A percentile compares a stretch with the other conserved stretches of the same genome.
These are phyloP conservation scores for Aspergillus intermedius DNA, from an alignment of 2,329 filamentous ascomycete species.

Conservation along the genomic window DNA sequence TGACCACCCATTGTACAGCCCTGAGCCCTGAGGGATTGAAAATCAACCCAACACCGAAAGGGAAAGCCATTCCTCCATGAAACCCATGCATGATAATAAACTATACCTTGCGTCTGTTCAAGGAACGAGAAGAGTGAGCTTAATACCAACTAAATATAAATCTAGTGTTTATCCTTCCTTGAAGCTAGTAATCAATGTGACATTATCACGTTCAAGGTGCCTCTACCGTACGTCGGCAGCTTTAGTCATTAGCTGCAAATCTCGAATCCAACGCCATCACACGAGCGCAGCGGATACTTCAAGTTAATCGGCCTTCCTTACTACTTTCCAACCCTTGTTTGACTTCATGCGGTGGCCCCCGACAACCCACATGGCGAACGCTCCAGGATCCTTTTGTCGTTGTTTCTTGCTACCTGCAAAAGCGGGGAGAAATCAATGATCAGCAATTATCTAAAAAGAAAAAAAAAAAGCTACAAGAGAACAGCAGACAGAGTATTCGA, in stretches of 20 bases:
- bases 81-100: neutral
- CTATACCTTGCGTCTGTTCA: no score
- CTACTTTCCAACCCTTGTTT: constrained; percentile 39
- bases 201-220: no score
- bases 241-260: neutral
- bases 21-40: constrained; percentile 31
- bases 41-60: constrained; percentile 37
- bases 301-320: constrained; percentile 36
- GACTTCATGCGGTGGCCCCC: constrained; percentile 25
- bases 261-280: constrained; percentile 14
- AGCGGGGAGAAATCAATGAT: constrained; percentile 1
- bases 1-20: neutral
- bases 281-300: constrained; percentile 22
- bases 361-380: constrained; percentile 41
- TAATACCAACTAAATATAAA: no score
- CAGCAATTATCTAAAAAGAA: neutral
- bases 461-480: neutral
- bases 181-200: no score
- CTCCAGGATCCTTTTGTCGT: constrained; percentile 24
- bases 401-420: constrained; percentile 27
- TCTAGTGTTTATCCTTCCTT: no score
- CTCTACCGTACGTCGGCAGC: neutral
- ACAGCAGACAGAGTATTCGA: no score
- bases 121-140: no score
- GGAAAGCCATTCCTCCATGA: constrained; percentile 36